Conservation (phyloP, 2,329 filamentous ascomycete species). For the Phialophora verrucosa region DNA sequence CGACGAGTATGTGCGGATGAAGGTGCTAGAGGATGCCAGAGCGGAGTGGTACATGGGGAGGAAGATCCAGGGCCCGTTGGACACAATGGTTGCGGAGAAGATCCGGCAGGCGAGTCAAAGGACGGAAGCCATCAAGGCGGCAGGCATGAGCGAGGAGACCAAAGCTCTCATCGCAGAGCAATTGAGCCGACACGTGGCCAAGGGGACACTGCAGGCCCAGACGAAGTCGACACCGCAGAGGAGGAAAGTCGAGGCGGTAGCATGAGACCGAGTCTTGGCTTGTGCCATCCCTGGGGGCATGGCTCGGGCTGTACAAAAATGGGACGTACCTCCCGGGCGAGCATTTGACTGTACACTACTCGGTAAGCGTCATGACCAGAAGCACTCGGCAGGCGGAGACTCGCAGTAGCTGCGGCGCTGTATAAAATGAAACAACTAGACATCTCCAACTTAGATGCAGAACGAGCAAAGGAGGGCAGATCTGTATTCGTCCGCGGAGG, state of each 20-base stretch:
- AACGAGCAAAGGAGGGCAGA: not conserved
- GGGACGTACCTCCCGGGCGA: too few relatives aligned
- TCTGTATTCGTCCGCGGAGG: not conserved
- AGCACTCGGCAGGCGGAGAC: not conserved
- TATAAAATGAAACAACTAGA: not conserved
- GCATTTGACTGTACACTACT: not conserved
- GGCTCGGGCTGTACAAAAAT: not conserved
- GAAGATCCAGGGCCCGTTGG: slow-evolving; percentile 29
- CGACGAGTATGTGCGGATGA: slow-evolving; percentile 36
- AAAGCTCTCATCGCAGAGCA: slow-evolving; percentile 10
- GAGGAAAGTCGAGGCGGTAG: not conserved
- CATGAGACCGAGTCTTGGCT: not conserved
- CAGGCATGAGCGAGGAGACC: slow-evolving; percentile 22
- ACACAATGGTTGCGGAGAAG: slow-evolving; percentile 21
- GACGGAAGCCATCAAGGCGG: slow-evolving; percentile 20
- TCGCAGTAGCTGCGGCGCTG: not conserved
- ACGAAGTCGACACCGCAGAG: not conserved
- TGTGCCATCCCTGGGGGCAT: not conserved
- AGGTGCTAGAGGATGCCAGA: slow-evolving; percentile 38
- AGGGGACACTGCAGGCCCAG: slow-evolving; percentile 3
- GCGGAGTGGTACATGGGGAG: slow-evolving; percentile 34
- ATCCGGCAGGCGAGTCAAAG: slow-evolving; percentile 17
- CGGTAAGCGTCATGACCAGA: not conserved
- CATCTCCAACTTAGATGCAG: not conserved
- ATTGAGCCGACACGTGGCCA: slow-evolving; percentile 3